Base-by-base conservation (phyloP, 1,284 basidiomycete genomes). In the Gymnopus androsaceus region DNA sequence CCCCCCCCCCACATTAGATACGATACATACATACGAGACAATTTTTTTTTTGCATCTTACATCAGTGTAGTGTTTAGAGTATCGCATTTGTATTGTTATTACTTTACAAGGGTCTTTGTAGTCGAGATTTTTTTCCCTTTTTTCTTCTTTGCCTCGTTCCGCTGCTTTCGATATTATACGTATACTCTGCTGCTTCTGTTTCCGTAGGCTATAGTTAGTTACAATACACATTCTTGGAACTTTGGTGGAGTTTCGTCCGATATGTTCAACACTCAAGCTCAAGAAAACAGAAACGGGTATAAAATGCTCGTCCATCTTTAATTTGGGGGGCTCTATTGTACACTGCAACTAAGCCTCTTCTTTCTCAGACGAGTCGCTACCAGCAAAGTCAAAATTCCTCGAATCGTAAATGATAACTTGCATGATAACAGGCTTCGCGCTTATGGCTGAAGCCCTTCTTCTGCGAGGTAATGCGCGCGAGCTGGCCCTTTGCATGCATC, bases 21-120 rank as follows among this genome's bases (percentile, higher is more conserved):
- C n/a, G n/a, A 50, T 50, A 37, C 21, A 50, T 54, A 54, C 41
- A 37, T 38, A 54, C 52, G 52, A 54, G 52, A 54, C 52, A 54
- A 46, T 54, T 54, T 53, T 30, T 34, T 50, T 38, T 45, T 25
- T 53, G 14, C 44, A 27, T 38, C 19, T 25, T 27, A 23, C 36
- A 36, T 33, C 31, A 34, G 3, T 34, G 19, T 38, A 31, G 38
- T 38, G 52, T 38, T 45, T 54, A 54, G 42, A 46, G 52, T 47
- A 54, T 38, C 42, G 52, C 42, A 54, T 47, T 14, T 46, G 44
- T 31, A 46, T 46, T 14, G n/a, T n/a, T 46, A 46, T 28, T 19
- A 7, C 6, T 28, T n/a, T 46, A 46, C 44, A 46, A 46, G 44
- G 44, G 44, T 49, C 33, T 49, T 30, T 42, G 23, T 21, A 42